A percentile compares a stretch with the other conserved stretches of the same genome.
These are phyloP conservation scores for Aspergillus novoparasiticus DNA, from an alignment of 2,329 filamentous ascomycete species.

Conservation along the genomic window DNA sequence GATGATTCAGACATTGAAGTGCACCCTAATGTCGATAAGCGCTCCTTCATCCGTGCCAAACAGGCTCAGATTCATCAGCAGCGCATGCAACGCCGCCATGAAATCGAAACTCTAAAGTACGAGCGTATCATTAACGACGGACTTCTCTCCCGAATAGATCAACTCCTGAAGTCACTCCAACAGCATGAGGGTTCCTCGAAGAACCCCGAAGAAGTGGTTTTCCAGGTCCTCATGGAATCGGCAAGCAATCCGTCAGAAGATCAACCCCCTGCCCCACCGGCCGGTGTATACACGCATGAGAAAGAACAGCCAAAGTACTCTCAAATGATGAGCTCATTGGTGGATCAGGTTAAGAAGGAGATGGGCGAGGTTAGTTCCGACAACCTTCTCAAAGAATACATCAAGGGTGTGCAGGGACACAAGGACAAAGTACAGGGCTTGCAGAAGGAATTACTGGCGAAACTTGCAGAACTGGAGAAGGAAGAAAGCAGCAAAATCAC, in stretches of 20 bases:
- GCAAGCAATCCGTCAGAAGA: constrained; percentile 71
- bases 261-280: constrained; percentile 73
- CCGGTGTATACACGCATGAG: constrained; percentile 75
- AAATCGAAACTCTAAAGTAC: constrained; percentile 91
- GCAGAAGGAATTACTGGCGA: constrained; percentile 72
- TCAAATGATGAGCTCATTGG: constrained; percentile 96
- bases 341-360: constrained; percentile 89
- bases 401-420: constrained; percentile 76
- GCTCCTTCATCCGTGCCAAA: constrained; percentile 97
- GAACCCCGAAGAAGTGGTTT: constrained; percentile 79
- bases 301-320: constrained; percentile 82
- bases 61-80: constrained; percentile 96
- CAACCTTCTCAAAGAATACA: constrained; percentile 72
- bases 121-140: constrained; percentile 89
- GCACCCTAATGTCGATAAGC: constrained; percentile 97
- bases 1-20: constrained; percentile 98
- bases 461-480: constrained; percentile 79
- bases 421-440: constrained; percentile 74
- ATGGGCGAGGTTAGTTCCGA: constrained; percentile 73
- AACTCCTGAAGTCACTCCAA: constrained; percentile 73
- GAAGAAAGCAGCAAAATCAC: constrained; percentile 90
- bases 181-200: constrained; percentile 68
- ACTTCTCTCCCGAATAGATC: constrained; percentile 79
- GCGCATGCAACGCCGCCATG: constrained; percentile 78
- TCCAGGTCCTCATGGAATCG: constrained; percentile 84